phyloP scores from a whole-genome alignment of 2,329 filamentous ascomycete species.

The Fusarium sp. region DNA sequence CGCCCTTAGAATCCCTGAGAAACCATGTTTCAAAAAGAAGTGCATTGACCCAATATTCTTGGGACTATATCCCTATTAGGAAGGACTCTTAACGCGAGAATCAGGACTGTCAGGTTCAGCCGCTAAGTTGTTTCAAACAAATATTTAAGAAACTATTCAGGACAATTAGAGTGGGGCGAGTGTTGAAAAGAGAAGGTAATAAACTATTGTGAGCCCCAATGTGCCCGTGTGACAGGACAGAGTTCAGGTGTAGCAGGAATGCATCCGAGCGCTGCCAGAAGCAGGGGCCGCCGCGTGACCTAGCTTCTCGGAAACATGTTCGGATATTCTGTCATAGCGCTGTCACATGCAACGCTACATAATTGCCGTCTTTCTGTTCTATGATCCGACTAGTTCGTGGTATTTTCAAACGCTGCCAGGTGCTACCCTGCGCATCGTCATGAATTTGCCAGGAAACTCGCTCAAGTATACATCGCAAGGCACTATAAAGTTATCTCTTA shows the following conservation, averaged over 20 bases:
- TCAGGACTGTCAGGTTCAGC: not conserved
- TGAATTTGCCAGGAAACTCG: too few species aligned
- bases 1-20: not conserved
- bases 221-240: not conserved
- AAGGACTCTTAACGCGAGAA: not conserved
- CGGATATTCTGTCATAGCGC: not conserved
- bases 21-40: constrained; percentile 3
- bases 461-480: too few species aligned
- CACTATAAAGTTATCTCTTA: too few species aligned
- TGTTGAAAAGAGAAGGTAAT: constrained; percentile 7
- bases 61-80: not conserved
- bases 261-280: not conserved
- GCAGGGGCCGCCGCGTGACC: not conserved
- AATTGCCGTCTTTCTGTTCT: too few species aligned
- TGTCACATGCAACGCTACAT: not conserved
- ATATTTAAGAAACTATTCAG: not conserved
- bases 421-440: too few species aligned
- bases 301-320: constrained; percentile 2
- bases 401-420: too few species aligned
- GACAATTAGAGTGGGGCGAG: not conserved
- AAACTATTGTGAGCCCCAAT: not conserved
- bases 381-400: too few species aligned
- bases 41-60: not conserved
- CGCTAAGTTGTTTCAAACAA: constrained; percentile 1
- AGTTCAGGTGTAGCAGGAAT: not conserved